phyloP scores from a whole-genome alignment of 1,284 basidiomycete genomes.

The Naganishia cerealis region DNA sequence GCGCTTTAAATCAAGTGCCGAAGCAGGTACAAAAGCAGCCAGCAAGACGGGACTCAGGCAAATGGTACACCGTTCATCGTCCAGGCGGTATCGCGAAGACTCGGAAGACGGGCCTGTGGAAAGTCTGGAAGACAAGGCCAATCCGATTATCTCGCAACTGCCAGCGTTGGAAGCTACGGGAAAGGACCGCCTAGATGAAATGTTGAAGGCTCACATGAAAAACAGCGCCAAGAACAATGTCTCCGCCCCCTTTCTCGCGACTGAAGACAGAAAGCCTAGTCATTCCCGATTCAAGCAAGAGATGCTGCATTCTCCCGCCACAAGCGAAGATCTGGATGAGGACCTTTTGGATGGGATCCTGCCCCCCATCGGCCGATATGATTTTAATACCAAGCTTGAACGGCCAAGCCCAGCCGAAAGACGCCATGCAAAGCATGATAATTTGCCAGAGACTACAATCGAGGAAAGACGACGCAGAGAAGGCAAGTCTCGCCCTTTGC shows the following conservation, averaged over 20 bases:
- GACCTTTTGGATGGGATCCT: background rate
- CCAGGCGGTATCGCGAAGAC: background rate
- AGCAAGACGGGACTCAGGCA: slow-evolving; percentile 9
- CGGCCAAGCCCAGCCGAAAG: background rate
- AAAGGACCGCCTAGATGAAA: background rate
- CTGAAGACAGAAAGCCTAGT: background rate
- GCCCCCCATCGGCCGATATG: background rate
- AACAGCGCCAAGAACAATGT: background rate
- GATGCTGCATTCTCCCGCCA: background rate
- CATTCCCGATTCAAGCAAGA: slow-evolving; percentile 6
- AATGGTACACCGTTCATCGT: background rate
- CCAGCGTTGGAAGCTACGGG: background rate
- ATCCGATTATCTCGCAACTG: background rate
- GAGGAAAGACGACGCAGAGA: background rate
- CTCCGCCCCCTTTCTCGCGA: background rate
- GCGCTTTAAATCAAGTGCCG: slow-evolving; percentile 8
- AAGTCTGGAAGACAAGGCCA: background rate
- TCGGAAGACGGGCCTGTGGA: background rate
- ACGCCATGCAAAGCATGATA: background rate
- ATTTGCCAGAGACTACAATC: background rate
- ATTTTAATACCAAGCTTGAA: background rate
- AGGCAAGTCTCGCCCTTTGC: background rate
- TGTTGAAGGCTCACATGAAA: slow-evolving; percentile 4
- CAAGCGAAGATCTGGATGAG: background rate
- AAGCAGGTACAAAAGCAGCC: slow-evolving; percentile 6